Conservation (phyloP, 192 early-diverging fungal species). For the Mortierella hygrophila region DNA sequence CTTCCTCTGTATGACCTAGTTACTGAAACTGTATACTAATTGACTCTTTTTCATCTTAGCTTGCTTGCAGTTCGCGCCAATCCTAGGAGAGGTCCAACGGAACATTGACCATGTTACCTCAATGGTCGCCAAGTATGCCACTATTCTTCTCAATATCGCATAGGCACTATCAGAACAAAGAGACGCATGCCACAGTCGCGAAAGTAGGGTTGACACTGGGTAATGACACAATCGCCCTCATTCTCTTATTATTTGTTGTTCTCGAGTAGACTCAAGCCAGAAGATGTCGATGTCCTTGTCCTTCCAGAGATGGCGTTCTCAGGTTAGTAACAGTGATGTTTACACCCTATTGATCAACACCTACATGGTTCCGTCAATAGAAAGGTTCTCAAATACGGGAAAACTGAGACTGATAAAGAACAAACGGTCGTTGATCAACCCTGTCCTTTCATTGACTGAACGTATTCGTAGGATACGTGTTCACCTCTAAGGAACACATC, state of each 20-base stretch:
- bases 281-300: slow-evolving; percentile 76
- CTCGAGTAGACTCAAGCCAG: slow-evolving; percentile 58
- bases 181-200: neutral
- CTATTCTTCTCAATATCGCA: neutral
- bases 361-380: neutral
- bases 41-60: slow-evolving; percentile 13
- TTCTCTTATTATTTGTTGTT: neutral
- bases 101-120: slow-evolving; percentile 43
- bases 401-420: neutral
- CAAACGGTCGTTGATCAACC: neutral
- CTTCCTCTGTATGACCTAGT: neutral
- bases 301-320: slow-evolving; percentile 86
- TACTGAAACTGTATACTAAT: neutral
- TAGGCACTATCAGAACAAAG: neutral
- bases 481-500: slow-evolving; percentile 69
- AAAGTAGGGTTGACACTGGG: neutral
- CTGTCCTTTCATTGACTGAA: neutral
- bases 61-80: slow-evolving; percentile 35
- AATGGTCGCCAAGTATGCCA: slow-evolving; percentile 35
- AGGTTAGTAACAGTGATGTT: slow-evolving; percentile 52
- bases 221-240: neutral
- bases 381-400: neutral
- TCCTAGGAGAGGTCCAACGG: slow-evolving; percentile 31
- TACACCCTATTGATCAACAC: neutral
- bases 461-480: slow-evolving; percentile 71